Evolutionary conservation across 2,329 filamentous ascomycete genomes (phyloP), one percentile per base, ranked within the genome.

Genomic region (Colletotrichum liriopes): DNA sequence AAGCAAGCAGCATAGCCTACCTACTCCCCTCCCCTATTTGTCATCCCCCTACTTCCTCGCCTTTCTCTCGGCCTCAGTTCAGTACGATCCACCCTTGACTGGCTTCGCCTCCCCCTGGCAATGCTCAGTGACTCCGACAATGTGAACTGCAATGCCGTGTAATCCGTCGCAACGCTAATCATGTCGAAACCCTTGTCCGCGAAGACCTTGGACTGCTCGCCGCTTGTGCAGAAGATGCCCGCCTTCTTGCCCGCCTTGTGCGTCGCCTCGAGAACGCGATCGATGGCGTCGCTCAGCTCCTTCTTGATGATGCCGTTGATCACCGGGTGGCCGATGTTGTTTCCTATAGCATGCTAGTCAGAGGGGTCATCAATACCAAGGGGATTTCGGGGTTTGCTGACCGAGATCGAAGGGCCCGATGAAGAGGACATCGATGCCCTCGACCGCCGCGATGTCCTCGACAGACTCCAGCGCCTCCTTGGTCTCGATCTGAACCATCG

Each of bases 401-500:
- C 89, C 91, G 64, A 93, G 84, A 76, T 93, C 91, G 77, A 92
- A 92, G 1, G 91, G 91, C 0, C 91, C 91, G 58, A 93, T 85
- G 77, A 92, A 92, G 32, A 93, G 81, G 5, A 91, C 86, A 73
- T 93, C 91, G 29, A 93, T 83, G 4, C 89, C 89, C 4, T 89
- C 81, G 29, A 91, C 83, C 26, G 86, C 84, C 52, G 89, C 90
- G 78, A 93, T 93, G 59, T 87, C 88, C 43, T 92, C 90, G 1
- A 92, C 86, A 16, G 82, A 81, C 1, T 89, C 86, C 18, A 93
- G 82, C 0, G 90, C 90, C 78, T 92, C 90, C 72, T 84, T 83
- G 0, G 91, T 92, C 81, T 93, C 91, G 64, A 93, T 92, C 79
- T 93, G 91, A 14, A 92, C 89, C 82, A 92, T 91, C 20, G 89